Base-by-base conservation (phyloP, 139 green algal species). In the Zygnema circumcarinatum region DNA sequence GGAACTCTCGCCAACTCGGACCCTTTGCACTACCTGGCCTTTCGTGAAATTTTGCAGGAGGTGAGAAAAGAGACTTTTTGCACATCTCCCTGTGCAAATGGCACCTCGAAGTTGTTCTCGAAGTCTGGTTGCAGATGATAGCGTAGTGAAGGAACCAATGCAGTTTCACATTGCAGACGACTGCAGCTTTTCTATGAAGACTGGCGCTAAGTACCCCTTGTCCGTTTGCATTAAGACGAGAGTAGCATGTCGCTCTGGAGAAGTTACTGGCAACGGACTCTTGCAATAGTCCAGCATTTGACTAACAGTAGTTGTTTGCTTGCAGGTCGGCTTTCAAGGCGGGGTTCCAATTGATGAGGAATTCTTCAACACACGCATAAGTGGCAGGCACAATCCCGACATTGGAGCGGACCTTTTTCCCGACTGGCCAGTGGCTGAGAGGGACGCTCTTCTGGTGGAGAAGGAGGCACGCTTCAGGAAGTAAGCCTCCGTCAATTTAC, bases 391-490 rank as follows among this genome's bases (percentile, higher is more conserved):
- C 83, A 96, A 96, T 79, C 92, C 90, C 2, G 92, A 95, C 38
- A 96, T 97, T 38, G 88, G 91, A 1, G 67, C 79, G 21, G 93
- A 96, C 53, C 90, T 97, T 39, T 97, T 95, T 74, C 95, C 95
- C 0, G 87, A 93, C 1, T 93, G 91, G 91, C 39, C 84, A 16
- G 90, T 93, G 76, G 90, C 92, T 35, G 21, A 88, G 56, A 89
- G 83, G 7, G 87, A 67, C 2, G 72, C 79, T 0, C 95, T 96
- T 69, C 92, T 88, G 39, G 86, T 92, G 20, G 92, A 95, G 16
- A 97, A 97, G 86, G 94, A 97, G 92, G 89, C 91, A 36, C 80
- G 79, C 31, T 95, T 93, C 81, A 83, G 93, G 35, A 74, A 85
- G 62, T 89, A 93, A 76, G 74, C 87, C 81, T 78, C 7, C n/a